Evolutionary conservation across 768 basidiomycete genomes (phyloP), one percentile per base, ranked within the genome.

Genomic region (Panaeolus papilionaceus): DNA sequence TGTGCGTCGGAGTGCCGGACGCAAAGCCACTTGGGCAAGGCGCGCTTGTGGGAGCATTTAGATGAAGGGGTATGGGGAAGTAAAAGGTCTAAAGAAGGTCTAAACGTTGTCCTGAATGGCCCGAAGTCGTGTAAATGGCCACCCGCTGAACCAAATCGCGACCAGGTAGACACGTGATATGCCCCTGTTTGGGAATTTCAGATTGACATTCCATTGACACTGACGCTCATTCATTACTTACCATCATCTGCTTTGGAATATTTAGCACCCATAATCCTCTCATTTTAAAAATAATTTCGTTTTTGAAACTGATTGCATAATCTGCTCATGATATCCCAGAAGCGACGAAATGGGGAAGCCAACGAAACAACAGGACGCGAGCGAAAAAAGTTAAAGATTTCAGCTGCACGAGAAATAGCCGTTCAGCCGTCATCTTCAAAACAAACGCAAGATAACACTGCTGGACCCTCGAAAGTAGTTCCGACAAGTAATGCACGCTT

Each of bases 311-410:
- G 37, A 14, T 12, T 11, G 18, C 23, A 26, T 6, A 33, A 10
- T 33, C 7, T 38, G 51, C 9, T 20, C 5, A 33, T 33, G 33
- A 74, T 76, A 74, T 65, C 73, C 9, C 72, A 45, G 65, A 86
- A 86, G 73, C 80, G 85, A 58, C 80, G 79, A 70, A 78, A 77
- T 63, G 73, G 73, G 23, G 71, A 67, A 3, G 71, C 26, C 18
- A 76, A 79, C 33, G 79, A 82, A 63, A 70, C 76, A 62, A 80
- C 79, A 20, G 79, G 81, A 61, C 80, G 88, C 61, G 87, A 90
- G 67, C 87, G 84, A 75, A 94, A 95, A 81, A 94, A 90, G 75
- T 79, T 84, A 61, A 93, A 89, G 75, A 79, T 92, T 16, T 79
- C 81, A 16, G 80, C 78, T 63, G 91, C 92, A 10, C 86, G 92